Percentiles rank a stretch among this genome's conserved stretches.
phyloP scores from a whole-genome alignment of 441 rosid genomes.

The Adansonia gregorii region DNA sequence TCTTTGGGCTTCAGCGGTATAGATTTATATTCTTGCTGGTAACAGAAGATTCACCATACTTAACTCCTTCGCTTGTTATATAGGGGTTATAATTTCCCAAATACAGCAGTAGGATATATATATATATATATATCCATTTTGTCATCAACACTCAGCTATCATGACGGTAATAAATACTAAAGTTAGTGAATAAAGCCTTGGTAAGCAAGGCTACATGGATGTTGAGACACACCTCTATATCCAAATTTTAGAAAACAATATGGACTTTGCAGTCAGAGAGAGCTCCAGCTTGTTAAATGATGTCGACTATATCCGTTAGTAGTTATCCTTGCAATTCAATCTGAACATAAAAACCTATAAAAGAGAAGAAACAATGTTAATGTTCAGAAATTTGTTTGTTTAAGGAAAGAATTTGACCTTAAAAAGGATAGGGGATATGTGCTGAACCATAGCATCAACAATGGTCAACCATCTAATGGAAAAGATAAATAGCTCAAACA shows the following conservation, averaged over 20 bases:
- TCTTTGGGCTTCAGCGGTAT: too few relatives aligned
- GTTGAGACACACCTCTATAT: background rate
- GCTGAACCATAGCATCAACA: background rate
- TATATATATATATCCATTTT: background rate
- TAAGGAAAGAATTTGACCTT: background rate
- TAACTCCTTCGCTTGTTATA: background rate
- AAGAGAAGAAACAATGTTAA: background rate
- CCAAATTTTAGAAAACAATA: background rate
- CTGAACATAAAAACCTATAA: background rate
- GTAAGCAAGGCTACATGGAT: background rate
- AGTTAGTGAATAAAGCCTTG: background rate
- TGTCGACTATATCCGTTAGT: background rate
- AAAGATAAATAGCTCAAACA: background rate
- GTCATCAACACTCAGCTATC: background rate
- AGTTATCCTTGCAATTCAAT: background rate
- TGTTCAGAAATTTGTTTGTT: background rate
- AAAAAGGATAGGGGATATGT: background rate
- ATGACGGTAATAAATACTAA: too few relatives aligned
- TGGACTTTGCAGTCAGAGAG: background rate
- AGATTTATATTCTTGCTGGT: too few relatives aligned
- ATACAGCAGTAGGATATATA: background rate
- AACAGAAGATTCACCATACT: too few relatives aligned
- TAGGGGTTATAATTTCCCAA: background rate
- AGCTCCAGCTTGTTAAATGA: conserved; percentile 11
- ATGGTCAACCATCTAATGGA: background rate